Conservation (phyloP, 257 asterid species). For the Agastache rugosa region DNA sequence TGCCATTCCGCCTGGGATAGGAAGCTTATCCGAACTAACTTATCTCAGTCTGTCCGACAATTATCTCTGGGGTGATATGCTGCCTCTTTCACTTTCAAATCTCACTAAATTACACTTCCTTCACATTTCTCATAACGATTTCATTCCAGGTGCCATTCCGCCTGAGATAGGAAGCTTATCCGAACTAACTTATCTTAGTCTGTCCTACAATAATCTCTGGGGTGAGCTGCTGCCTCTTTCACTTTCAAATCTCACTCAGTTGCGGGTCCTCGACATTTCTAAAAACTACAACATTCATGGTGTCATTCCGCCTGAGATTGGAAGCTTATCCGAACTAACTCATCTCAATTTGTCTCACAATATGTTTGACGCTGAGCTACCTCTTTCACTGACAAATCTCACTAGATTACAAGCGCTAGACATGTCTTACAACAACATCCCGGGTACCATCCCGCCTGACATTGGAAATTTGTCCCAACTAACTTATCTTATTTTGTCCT, state of each 20-base stretch:
- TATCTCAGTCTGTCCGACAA: no score
- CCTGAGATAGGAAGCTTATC: no score
- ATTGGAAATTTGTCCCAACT: not conserved
- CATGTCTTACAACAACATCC: not conserved
- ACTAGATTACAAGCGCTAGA: slow-evolving; percentile 8
- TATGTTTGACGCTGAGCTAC: not conserved
- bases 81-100: slow-evolving; percentile 11
- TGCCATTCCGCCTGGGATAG: no score
- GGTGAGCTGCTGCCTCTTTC: slow-evolving; percentile 15
- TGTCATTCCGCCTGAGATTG: no score
- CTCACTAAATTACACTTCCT: slow-evolving; percentile 21
- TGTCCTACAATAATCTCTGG: not conserved
- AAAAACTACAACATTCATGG: no score
- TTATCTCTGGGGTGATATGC: no score
- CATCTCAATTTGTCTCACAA: not conserved
- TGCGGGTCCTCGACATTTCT: no score
- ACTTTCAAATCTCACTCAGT: slow-evolving; percentile 12
- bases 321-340: not conserved
- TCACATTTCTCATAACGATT: not conserved
- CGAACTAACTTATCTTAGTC: slow-evolving; percentile 4
- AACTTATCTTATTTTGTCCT: not conserved
- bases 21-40: no score
- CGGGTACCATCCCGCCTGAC: not conserved
- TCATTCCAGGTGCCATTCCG: not conserved
- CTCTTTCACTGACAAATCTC: slow-evolving; percentile 25